Evolutionary conservation across 495 filamentous ascomycete genomes (phyloP), one percentile per base, ranked within the genome.

Genomic region (Peziza echinospora): DNA sequence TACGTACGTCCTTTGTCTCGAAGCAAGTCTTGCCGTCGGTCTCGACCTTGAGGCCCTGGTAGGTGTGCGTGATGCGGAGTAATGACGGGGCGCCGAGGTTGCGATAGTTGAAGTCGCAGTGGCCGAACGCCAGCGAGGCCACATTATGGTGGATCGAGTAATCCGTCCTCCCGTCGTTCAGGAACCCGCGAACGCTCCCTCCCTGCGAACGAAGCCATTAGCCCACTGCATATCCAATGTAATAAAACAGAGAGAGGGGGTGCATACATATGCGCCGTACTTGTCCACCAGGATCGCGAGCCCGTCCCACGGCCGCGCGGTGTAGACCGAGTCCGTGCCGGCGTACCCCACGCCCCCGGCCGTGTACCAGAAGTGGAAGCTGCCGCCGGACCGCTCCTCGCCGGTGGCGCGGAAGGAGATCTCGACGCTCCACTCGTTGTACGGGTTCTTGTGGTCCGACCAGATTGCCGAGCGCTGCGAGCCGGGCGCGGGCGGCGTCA

Each of bases 341-440:
- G 26, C 22, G 11, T 28, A 26, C 16, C 45, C 52, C 26, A 50
- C 51, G 28, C 45, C 42, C 5, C 56, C 56, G 17, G 80, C 77
- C 16, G 74, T 75, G 60, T 87, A 84, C 91, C 91, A 97, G 52
- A 97, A 66, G 58, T 93, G 83, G 49, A 97, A 69, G 63, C 91
- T 94, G 40, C 89, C 89, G 24, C 79, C 74, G 25, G 75, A 83
- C 53, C 83, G 68, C 61, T 96, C 89, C 11, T 77, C 79, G 3
- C 89, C 89, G 43, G 72, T 82, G 6, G 76, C 83, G 50, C 89
- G 75, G 66, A 96, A 96, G 54, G 85, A 75, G 51, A 93, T 67
- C 52, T 91, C 83, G 26, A 75, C 74, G 9, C 70, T 71, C 84
- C 84, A 97, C 61, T 77, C 72, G 46, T 80, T 67, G 47, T 64